Evolutionary conservation across 2,329 filamentous ascomycete species (phyloP), one percentile per base, ranked within the genome.

Genomic region (Thelonectria discophora): DNA sequence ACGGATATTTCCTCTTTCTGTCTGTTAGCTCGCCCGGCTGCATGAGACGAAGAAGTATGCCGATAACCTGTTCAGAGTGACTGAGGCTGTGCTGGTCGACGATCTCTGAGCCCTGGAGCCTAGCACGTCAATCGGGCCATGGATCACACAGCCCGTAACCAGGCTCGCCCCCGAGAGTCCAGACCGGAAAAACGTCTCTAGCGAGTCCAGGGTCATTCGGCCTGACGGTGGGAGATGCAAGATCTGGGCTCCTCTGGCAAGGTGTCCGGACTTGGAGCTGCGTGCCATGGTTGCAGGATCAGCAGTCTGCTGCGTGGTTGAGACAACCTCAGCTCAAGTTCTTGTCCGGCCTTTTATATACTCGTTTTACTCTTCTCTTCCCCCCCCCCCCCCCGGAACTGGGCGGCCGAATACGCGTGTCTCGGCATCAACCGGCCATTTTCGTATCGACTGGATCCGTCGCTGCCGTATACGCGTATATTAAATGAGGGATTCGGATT

Each of bases 371-470:
- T n/a, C n/a, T n/a, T n/a, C n/a, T n/a, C n/a, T n/a, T n/a, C n/a
- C n/a, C n/a, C n/a, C n/a, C n/a, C n/a, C n/a, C n/a, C n/a, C 9
- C 24, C 17, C 10, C 47, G 47, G 47, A 34, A 34, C 47, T 18
- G 13, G 27, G 27, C 15, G 18, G 4, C 32, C 49, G 37, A 55
- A 68, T 66, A 68, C 66, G 65, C 63, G 66, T 62, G 58, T 49
- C 37, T 68, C 65, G 63, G 48, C 48, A 51, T 20, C 48, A 39
- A 1, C 11, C 17, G 18, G 52, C 34, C 54, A 65, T 68, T 68
- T 68, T 66, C 65, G 65, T 60, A 66, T 68, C 42, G 17, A 7
- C 10, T 9, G 42, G 18, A 43, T 46, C 37, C 5, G 3, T 12
- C 6, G 15, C 18, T 27, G 32, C 15, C 24, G 5, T 5, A 17